Evolutionary conservation across 352 stramenopile species (phyloP), one percentile per base, ranked within the genome.

Genomic region (Globisporangium radiosum): DNA sequence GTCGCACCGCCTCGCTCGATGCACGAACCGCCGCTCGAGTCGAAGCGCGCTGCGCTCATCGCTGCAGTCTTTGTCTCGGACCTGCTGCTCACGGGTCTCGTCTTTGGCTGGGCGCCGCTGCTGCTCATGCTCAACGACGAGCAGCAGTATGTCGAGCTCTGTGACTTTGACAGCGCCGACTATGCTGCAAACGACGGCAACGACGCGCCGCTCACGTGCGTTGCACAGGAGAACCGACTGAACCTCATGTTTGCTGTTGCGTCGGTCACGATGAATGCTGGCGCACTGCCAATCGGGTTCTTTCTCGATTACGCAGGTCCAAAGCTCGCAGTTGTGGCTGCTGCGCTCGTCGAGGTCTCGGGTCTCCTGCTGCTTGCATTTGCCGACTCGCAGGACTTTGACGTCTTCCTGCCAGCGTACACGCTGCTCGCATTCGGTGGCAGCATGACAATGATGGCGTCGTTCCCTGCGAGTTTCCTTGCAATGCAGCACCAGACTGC

Each of bases 81-180:
- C 55, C 59, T 96, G 54, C 62, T 93, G 54, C 89, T 94, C 68
- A 88, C 85, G n/a, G 85, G 87, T 0, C 64, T 94, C 14, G 78
- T 96, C 33, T 96, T 96, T 59, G 87, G 87, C 47, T 96, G 85
- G 85, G 85, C 85, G 36, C 83, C 87, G 52, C 69, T 96, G 66
- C 69, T 96, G 42, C 74, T 96, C 47, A 72, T 94, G 62, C 75
- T 96, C 7, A 64, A 90, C 47, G 74, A 93, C 47, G 87, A 96
- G 69, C 67, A 80, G 17, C 85, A 94, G 57, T 96, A 92, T 60
- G 52, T 66, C 42, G 85, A 94, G 65, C 68, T 94, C 11, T 94
- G 87, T 49, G 55, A 56, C 2, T 56, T 57, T 37, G 62, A 69
- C 13, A 59, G 62, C 17, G 63, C 77, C 57, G 52, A 64, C 17